These are phyloP conservation scores for Durio zibethinus DNA, from an alignment of 345 rosid species.

Conservation along the genomic window DNA sequence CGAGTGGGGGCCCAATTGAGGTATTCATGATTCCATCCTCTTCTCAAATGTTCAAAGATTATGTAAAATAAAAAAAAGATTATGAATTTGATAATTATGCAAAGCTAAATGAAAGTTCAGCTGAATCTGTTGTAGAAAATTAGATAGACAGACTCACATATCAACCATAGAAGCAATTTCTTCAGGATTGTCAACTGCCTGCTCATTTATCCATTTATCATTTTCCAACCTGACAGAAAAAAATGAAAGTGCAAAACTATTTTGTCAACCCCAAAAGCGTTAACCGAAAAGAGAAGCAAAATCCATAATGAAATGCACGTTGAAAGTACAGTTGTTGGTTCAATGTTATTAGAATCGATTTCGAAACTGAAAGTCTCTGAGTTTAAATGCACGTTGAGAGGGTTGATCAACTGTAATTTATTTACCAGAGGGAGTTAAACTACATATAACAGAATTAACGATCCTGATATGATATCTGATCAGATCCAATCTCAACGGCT, in stretches of 20 bases:
- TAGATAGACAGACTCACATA: slow-evolving; percentile 46
- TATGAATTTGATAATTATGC: neutral
- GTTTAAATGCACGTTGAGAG: too few species aligned
- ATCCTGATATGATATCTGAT: neutral
- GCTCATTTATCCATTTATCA: slow-evolving; percentile 43
- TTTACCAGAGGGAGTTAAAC: neutral
- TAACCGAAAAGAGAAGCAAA: neutral
- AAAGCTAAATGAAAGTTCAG: neutral
- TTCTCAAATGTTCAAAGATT: neutral
- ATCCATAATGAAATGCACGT: neutral
- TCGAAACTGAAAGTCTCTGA: too few species aligned
- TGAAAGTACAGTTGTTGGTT: too few species aligned
- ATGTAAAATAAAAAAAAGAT: neutral
- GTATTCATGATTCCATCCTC: neutral
- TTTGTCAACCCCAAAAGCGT: neutral
- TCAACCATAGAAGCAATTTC: slow-evolving; percentile 66
- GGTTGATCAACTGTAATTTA: neutral
- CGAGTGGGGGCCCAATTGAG: neutral
- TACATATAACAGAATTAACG: neutral
- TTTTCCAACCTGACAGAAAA: slow-evolving; percentile 32
- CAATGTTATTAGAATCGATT: too few species aligned
- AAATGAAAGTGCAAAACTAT: neutral
- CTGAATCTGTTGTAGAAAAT: neutral
- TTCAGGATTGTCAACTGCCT: slow-evolving; percentile 66
- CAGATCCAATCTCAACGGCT: neutral